A percentile compares a stretch with the other conserved stretches of the same genome.
Conservation (phyloP, 371 early-diverging fungal species). For the Lichtheimia ornata region DNA sequence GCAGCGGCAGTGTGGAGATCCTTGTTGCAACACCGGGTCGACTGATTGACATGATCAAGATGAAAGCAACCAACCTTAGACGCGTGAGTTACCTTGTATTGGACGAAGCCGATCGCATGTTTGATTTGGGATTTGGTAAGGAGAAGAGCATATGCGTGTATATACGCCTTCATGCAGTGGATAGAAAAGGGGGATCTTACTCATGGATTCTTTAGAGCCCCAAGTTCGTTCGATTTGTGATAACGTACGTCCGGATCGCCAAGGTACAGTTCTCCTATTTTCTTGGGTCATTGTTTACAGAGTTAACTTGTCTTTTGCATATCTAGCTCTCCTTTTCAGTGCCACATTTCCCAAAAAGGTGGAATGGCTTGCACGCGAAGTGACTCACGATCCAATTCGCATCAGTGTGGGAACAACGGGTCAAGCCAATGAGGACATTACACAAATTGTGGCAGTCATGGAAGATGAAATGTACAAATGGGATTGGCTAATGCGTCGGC, state of each 20-base stretch:
- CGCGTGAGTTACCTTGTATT: conserved; percentile 92
- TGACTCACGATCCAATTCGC: conserved; percentile 88
- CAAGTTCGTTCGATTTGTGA: conserved; percentile 95
- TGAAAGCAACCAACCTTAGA: conserved; percentile 83
- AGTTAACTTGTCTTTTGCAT: not conserved
- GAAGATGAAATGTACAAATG: conserved; percentile 66
- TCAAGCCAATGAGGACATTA: conserved; percentile 79
- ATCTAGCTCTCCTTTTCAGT: conserved; percentile 92
- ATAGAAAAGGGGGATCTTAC: not conserved
- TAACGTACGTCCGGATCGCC: conserved; percentile 78
- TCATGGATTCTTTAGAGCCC: conserved; percentile 61
- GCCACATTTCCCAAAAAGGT: conserved; percentile 99
- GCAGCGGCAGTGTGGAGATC: conserved; percentile 83
- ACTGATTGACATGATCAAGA: conserved; percentile 93
- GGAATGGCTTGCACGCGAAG: conserved; percentile 87
- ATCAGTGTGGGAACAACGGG: conserved; percentile 76
- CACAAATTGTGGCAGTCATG: conserved; percentile 68
- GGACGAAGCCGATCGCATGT: conserved; percentile 95
- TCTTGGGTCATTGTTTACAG: not conserved
- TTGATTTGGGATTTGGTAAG: conserved; percentile 95
- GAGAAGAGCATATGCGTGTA: not conserved
- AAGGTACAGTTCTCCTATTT: conserved; percentile 47
- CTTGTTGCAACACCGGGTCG: conserved; percentile 95
- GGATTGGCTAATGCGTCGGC: conserved; percentile 61
- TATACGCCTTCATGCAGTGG: not conserved